Evolutionary conservation across 1,284 basidiomycete species (phyloP), one percentile per base, ranked within the genome.

Genomic region (Cystobasidium slooffiae): DNA sequence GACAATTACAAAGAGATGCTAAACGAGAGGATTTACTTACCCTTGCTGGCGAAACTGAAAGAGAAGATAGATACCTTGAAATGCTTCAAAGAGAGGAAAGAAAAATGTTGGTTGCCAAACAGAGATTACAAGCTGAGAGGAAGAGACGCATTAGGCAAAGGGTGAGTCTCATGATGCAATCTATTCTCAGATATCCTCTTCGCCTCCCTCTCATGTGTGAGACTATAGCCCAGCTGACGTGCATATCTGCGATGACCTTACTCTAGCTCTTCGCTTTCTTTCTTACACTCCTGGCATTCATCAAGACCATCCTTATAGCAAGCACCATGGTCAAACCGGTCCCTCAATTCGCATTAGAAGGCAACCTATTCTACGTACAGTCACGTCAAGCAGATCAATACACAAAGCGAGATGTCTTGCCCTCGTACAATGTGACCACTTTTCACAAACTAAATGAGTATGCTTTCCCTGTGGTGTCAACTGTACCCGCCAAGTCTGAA

Each of bases 281-380:
- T 22, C 44, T 72, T 6, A 22, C 59, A 44, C n/a, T 12, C 8
- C 18, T 46, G 2, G n/a, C 59, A 24, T 24, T 53, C 14, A n/a
- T 63, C 12, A 22, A 63, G 16, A 49, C 41, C 8, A 9, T 59
- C 20, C 44, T 53, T 2, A 20, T 68, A 18, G 61, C 16, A 9
- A 46, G 31, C 18, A 52, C 39, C n/a, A 62, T 72, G 18, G 46
- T 72, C 16, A 62, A 61, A 24, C 69, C 69, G 0, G 69, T 72
- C 31, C 69, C 69, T 43, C 58, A 72, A 31, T 72, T 63, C 58
- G 43, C 69, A 41, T n/a, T 61, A n/a, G 37, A 44, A 5, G 69
- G 69, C 18, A 61, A 59, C 37, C 31, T 72, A 22, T 58, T 72
- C 20, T 61, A 64, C 22, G n/a, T 72, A 37, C 69, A 72, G 43